These are phyloP conservation scores for Hibiscus tridactylites DNA, from an alignment of 345 rosid genomes.

Conservation along the genomic window DNA sequence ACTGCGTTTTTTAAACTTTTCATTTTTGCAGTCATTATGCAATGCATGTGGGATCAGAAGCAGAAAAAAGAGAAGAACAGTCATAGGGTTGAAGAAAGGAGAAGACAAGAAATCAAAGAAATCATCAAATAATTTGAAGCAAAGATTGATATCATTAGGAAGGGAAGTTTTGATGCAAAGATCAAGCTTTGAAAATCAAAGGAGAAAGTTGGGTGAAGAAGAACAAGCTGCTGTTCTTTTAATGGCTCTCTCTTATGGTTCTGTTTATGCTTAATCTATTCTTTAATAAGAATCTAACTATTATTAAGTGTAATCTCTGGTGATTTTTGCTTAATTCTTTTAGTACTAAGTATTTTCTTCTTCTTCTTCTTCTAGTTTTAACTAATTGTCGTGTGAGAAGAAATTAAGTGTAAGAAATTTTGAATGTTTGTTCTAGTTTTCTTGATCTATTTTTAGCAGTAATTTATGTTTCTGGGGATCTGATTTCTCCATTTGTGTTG, in stretches of 20 bases:
- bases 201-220: slow-evolving; percentile 63
- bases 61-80: slow-evolving; percentile 71
- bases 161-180: slow-evolving; percentile 53
- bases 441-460: neutral
- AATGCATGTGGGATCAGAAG: slow-evolving; percentile 98
- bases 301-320: slow-evolving; percentile 17
- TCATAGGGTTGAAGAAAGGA: slow-evolving; percentile 32
- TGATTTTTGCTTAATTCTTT: neutral
- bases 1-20: neutral
- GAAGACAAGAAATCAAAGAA: slow-evolving; percentile 47
- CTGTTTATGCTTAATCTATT: slow-evolving; percentile 39
- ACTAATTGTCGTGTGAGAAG: neutral
- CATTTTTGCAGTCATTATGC: slow-evolving; percentile 57
- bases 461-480: neutral
- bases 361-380: too few species aligned
- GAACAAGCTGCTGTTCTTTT: slow-evolving; percentile 87
- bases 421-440: slow-evolving; percentile 19
- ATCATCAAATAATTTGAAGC: slow-evolving; percentile 31
- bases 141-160: slow-evolving; percentile 54
- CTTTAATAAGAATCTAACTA: slow-evolving; percentile 16
- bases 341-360: neutral
- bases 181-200: slow-evolving; percentile 47
- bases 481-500: neutral
- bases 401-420: slow-evolving; percentile 12
- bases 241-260: slow-evolving; percentile 83